A percentile compares a stretch with the other conserved stretches of the same genome.
Conservation (phyloP, 2,329 filamentous ascomycete genomes). For the Pseudofabraea citricarpa region DNA sequence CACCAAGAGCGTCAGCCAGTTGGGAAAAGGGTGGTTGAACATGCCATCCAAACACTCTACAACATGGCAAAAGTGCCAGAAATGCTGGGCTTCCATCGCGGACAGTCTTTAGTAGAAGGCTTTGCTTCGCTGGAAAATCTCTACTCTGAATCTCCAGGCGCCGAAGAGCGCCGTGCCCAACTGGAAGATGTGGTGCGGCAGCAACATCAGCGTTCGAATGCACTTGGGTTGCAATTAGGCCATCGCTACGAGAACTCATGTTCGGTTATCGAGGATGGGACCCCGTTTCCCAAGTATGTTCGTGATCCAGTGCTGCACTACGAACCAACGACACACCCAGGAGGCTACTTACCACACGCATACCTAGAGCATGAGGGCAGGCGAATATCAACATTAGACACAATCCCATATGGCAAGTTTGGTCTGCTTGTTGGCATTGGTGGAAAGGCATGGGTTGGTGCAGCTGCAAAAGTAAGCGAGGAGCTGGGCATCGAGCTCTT, state of each 20-base stretch:
- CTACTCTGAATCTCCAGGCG: not conserved
- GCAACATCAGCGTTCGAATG: constrained; percentile 1
- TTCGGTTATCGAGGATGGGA: constrained; percentile 35
- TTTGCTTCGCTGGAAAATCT: not conserved
- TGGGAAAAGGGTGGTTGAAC: constrained; percentile 39
- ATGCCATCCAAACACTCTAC: constrained; percentile 51
- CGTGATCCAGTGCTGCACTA: constrained; percentile 51
- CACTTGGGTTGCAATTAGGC: constrained; percentile 1
- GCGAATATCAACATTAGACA: constrained; percentile 49
- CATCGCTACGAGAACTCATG: not conserved
- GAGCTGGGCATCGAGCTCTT: constrained; percentile 20
- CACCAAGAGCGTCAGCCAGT: constrained; percentile 41
- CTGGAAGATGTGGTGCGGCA: constrained; percentile 25
- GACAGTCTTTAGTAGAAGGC: not conserved
- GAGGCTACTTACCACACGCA: constrained; percentile 52
- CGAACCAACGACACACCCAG: constrained; percentile 48
- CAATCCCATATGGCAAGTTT: constrained; percentile 50
- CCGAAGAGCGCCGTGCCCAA: constrained; percentile 29
- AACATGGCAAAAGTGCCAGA: constrained; percentile 41
- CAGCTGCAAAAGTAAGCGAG: constrained; percentile 34
- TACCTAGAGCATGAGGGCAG: constrained; percentile 48
- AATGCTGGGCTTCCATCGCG: constrained; percentile 30
- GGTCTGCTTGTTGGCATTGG: constrained; percentile 46
- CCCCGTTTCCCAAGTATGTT: constrained; percentile 46
- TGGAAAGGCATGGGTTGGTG: constrained; percentile 45